These are phyloP conservation scores for Serendipita indica DNA, from an alignment of 768 basidiomycete genomes.

Conservation along the genomic window DNA sequence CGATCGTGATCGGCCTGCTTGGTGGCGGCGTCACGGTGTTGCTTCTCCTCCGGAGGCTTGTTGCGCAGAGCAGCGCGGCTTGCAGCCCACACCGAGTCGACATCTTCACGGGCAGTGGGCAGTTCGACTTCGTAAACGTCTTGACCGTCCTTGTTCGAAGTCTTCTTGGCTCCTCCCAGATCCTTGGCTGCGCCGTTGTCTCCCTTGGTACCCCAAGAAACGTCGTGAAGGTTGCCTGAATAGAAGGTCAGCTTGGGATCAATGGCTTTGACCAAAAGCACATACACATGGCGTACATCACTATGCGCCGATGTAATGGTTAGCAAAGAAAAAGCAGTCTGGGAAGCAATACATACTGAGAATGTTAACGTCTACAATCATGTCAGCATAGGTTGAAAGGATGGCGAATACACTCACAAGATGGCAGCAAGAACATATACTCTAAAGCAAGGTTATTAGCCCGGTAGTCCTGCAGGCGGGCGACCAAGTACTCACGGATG, in stretches of 20 bases:
- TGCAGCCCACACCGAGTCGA: constrained; percentile 74
- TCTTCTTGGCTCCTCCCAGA: constrained; percentile 79
- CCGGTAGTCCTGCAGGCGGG: background rate
- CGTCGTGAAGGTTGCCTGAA: constrained; percentile 56
- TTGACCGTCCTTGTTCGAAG: constrained; percentile 71
- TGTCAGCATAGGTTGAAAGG: background rate
- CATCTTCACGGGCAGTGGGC: constrained; percentile 68
- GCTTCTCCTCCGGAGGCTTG: constrained; percentile 55
- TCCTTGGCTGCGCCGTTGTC: constrained; percentile 81
- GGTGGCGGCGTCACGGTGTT: constrained; percentile 73
- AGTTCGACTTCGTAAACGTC: constrained; percentile 78
- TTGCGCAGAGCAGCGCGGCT: constrained; percentile 53
- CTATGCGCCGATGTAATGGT: constrained; percentile 20
- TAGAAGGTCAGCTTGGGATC: background rate
- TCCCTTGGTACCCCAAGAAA: constrained; percentile 87
- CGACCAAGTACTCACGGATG: constrained; percentile 24
- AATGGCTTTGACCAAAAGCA: background rate
- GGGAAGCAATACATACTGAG: constrained; percentile 36
- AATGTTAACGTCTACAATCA: constrained; percentile 54
- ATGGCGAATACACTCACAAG: constrained; percentile 30
- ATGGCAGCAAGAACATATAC: constrained; percentile 82
- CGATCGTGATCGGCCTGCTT: constrained; percentile 81
- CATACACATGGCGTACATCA: constrained; percentile 87
- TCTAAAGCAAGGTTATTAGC: constrained; percentile 22
- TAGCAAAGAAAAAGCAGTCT: background rate